phyloP scores from a whole-genome alignment of 1,139 yeast species.

The Kurtzmaniella quercitrusa region DNA sequence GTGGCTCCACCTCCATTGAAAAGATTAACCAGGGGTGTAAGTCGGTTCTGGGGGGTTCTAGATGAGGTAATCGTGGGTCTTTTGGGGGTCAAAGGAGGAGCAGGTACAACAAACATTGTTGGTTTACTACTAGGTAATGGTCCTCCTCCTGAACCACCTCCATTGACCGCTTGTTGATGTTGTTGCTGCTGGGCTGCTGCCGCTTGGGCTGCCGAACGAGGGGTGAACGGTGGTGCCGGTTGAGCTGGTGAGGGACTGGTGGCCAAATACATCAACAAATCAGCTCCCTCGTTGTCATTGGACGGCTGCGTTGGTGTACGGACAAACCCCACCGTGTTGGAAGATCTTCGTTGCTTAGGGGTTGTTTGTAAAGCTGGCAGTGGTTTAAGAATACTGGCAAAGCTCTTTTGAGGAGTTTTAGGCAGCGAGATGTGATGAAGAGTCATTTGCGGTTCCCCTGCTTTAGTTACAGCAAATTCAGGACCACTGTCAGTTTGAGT shows the following conservation, averaged over 20 bases:
- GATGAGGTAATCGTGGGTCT: conserved; percentile 26
- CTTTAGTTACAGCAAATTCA: neutral
- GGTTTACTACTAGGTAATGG: conserved; percentile 3
- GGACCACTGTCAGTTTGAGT: neutral
- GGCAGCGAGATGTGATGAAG: conserved; percentile 31
- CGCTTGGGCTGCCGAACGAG: conserved; percentile 17
- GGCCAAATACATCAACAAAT: conserved; percentile 73
- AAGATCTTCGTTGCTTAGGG: conserved; percentile 24
- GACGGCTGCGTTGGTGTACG: conserved; percentile 35
- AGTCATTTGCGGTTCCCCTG: conserved; percentile 33
- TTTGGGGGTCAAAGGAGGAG: conserved; percentile 46
- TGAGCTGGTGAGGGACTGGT: conserved; percentile 80
- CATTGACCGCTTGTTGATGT: neutral
- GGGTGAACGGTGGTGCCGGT: conserved; percentile 20
- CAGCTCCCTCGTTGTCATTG: conserved; percentile 76
- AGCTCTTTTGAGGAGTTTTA: conserved; percentile 22
- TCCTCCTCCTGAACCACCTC: neutral
- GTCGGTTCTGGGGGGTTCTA: conserved; percentile 41
- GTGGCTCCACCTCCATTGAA: conserved; percentile 14
- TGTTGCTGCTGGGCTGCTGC: neutral
- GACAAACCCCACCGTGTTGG: conserved; percentile 10
- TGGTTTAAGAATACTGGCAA: conserved; percentile 27
- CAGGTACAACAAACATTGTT: conserved; percentile 33
- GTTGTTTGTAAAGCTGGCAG: conserved; percentile 37
- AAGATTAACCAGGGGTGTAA: conserved; percentile 40